Evolutionary conservation across 2,329 filamentous ascomycete genomes (phyloP).

Genomic region (Chaetomium sp.): DNA sequence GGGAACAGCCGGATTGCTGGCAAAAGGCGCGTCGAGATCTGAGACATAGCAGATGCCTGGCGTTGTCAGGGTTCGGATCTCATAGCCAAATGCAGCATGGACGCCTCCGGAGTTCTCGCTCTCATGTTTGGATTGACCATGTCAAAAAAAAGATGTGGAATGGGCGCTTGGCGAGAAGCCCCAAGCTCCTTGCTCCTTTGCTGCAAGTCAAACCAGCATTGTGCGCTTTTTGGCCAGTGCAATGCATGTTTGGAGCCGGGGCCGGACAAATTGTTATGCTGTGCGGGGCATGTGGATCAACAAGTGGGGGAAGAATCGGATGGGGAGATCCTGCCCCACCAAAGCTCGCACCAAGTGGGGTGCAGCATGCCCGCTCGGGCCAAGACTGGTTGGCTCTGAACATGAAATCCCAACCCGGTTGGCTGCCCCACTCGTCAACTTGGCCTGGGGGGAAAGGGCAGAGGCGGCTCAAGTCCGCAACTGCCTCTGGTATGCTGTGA

Average conservation of each 20-base stretch:
- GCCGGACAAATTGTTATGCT: not conserved
- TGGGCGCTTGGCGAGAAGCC: not conserved
- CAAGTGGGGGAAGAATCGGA: not conserved
- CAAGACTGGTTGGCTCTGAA: not conserved
- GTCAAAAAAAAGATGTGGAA: not conserved
- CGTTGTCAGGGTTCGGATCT: slow-evolving; percentile 1
- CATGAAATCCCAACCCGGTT: not conserved
- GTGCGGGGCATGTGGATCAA: not conserved
- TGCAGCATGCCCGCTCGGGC: not conserved
- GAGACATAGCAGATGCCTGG: not conserved
- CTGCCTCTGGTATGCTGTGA: not conserved
- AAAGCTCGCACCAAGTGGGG: slow-evolving; percentile 17
- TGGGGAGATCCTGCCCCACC: slow-evolving; percentile 17
- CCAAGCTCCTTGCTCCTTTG: not conserved
- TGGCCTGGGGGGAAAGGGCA: not conserved
- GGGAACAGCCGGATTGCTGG: not conserved
- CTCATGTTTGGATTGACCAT: not conserved
- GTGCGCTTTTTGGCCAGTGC: slow-evolving; percentile 11
- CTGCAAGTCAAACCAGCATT: not conserved
- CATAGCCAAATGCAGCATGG: slow-evolving; percentile 5
- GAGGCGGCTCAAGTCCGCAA: not conserved
- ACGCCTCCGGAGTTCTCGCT: not conserved
- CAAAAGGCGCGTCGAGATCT: not conserved
- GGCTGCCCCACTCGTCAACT: not conserved
- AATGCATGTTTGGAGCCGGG: not conserved